phyloP scores from a whole-genome alignment of 2,329 filamentous ascomycete genomes.

The Annulohypoxylon truncatum region DNA sequence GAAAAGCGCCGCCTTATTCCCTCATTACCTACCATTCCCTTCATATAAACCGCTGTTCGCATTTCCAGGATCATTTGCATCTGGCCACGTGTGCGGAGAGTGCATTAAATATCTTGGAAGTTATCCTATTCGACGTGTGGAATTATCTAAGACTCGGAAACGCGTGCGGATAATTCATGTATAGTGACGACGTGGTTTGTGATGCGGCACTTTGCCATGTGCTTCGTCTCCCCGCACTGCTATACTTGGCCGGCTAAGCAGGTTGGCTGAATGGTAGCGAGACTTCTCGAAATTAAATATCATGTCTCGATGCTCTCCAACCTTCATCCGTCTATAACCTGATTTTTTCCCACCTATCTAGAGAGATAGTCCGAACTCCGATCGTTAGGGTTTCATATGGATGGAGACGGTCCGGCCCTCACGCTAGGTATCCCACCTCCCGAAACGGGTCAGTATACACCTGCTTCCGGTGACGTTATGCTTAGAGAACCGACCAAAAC shows the following conservation, averaged over 20 bases:
- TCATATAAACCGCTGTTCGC: neutral
- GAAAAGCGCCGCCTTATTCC: neutral
- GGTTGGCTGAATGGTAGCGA: constrained; percentile 27
- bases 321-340: constrained; percentile 19
- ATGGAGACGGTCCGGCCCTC: constrained; percentile 25
- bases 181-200: constrained; percentile 18
- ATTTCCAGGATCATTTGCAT: neutral
- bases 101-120: constrained; percentile 10
- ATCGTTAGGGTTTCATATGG: constrained; percentile 29
- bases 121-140: constrained; percentile 13
- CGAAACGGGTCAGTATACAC: constrained; percentile 2
- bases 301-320: constrained; percentile 5
- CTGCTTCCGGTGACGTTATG: constrained; percentile 22
- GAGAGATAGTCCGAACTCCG: constrained; percentile 20
- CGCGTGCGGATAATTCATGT: constrained; percentile 17
- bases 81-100: constrained; percentile 34
- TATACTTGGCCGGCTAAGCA: constrained; percentile 35
- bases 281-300: constrained; percentile 18
- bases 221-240: constrained; percentile 24
- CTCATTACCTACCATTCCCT: neutral
- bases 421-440: constrained; percentile 16
- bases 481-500: neutral
- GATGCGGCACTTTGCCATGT: constrained; percentile 35
- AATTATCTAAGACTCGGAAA: constrained; percentile 16
- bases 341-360: constrained; percentile 28